Conservation (phyloP, 2,329 filamentous ascomycete genomes). For the Furcasterigmium sp. region DNA sequence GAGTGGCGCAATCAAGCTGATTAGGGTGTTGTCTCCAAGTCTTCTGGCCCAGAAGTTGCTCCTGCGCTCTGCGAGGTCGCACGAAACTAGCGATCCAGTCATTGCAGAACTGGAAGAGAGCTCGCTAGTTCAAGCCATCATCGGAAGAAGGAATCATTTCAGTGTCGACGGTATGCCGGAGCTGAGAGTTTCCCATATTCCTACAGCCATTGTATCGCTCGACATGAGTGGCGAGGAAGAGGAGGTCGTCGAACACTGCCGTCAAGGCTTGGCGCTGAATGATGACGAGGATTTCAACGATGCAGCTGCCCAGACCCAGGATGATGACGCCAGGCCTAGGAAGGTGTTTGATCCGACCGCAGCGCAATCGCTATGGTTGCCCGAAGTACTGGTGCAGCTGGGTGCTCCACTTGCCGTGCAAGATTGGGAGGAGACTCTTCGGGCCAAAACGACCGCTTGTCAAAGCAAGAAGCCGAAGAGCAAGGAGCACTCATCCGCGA, state of each 20-base stretch:
- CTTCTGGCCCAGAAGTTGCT: constrained; percentile 61
- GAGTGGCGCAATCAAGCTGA: constrained; percentile 77
- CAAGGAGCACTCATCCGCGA: constrained; percentile 14
- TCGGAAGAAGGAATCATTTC: constrained; percentile 62
- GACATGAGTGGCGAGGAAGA: constrained; percentile 70
- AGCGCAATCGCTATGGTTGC: constrained; percentile 42
- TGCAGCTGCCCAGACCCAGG: constrained; percentile 25
- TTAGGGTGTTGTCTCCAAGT: constrained; percentile 72
- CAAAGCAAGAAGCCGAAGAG: constrained; percentile 15
- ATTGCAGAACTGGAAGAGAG: constrained; percentile 35
- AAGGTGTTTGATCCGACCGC: constrained; percentile 60
- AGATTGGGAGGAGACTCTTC: constrained; percentile 19
- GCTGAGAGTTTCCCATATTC: constrained; percentile 72
- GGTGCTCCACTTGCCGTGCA: constrained; percentile 12
- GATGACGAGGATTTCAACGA: constrained; percentile 60
- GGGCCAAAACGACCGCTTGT: constrained; percentile 16
- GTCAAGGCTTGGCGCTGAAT: constrained; percentile 54
- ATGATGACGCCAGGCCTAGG: constrained; percentile 14
- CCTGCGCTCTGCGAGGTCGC: constrained; percentile 25
- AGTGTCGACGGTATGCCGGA: constrained; percentile 73
- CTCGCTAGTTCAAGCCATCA: constrained; percentile 35
- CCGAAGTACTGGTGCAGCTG: constrained; percentile 23
- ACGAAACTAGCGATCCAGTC: constrained; percentile 8
- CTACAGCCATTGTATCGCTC: constrained; percentile 70
- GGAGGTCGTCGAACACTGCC: constrained; percentile 44